These are phyloP conservation scores for Gleditsia sinensis DNA, from an alignment of 306 rosid genomes.

Conservation along the genomic window DNA sequence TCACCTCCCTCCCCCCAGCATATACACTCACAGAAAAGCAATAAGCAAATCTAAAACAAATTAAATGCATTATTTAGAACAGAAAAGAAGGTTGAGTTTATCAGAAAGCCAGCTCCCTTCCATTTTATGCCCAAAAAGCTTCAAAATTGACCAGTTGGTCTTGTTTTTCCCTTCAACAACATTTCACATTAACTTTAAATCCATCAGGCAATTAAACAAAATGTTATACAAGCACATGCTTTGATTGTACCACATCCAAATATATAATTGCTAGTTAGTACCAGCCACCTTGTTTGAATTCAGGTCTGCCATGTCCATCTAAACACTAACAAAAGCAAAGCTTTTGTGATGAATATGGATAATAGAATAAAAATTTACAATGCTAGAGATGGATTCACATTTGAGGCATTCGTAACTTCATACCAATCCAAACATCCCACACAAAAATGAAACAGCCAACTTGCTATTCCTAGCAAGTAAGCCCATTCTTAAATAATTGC, in stretches of 20 bases:
- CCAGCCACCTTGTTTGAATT: slow-evolving; percentile 4
- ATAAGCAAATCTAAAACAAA: slow-evolving; percentile 1
- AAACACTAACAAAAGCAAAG: neutral
- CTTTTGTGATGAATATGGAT: slow-evolving; percentile 1
- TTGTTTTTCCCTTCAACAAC: neutral
- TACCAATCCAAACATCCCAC: neutral
- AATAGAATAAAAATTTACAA: neutral
- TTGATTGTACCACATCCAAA: neutral
- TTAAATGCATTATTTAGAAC: slow-evolving; percentile 8
- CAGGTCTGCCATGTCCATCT: slow-evolving; percentile 4
- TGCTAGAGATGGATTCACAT: neutral
- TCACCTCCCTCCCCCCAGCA: neutral
- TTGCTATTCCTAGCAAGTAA: neutral
- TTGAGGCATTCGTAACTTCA: neutral
- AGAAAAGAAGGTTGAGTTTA: neutral
- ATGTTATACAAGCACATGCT: neutral
- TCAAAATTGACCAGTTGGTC: neutral
- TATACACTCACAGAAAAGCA: neutral
- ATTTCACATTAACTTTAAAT: neutral
- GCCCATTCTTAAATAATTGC: neutral
- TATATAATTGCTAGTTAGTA: neutral
- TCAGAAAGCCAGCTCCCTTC: neutral
- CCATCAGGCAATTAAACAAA: neutral
- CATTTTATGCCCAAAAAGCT: neutral
- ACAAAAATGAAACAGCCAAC: neutral